These are phyloP conservation scores for Rosa persica DNA, from an alignment of 306 rosid species.

Conservation along the genomic window DNA sequence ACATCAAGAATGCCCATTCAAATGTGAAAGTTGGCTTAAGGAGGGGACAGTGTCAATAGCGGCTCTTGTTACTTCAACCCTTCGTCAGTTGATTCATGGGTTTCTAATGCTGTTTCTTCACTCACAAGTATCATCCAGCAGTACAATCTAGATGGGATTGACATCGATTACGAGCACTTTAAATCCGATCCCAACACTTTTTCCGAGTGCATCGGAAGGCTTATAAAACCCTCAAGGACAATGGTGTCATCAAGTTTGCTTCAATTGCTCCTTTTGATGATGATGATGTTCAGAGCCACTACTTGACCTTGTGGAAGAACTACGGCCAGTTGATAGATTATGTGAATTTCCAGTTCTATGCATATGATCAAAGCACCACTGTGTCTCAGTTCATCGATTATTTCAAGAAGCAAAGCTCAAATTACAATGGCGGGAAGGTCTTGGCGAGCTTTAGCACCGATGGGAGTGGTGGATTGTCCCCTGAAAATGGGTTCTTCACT, in stretches of 20 bases:
- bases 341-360: slow-evolving; percentile 87
- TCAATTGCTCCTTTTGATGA: slow-evolving; percentile 78
- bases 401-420: too few relatives aligned
- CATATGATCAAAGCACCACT: slow-evolving; percentile 59
- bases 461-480: too few relatives aligned
- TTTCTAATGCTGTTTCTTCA: too few relatives aligned
- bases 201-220: too few relatives aligned
- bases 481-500: slow-evolving; percentile 52
- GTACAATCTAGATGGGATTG: too few relatives aligned
- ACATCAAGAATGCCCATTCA: slow-evolving; percentile 46
- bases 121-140: too few relatives aligned
- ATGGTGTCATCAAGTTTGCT: slow-evolving; percentile 55
- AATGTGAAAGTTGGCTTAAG: slow-evolving; percentile 77
- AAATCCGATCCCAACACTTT: too few relatives aligned
- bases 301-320: slow-evolving; percentile 64
- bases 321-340: slow-evolving; percentile 62
- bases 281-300: slow-evolving; percentile 62
- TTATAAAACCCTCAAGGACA: too few relatives aligned
- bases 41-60: slow-evolving; percentile 49
- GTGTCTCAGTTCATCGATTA: slow-evolving; percentile 54
- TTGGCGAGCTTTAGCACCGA: too few relatives aligned
- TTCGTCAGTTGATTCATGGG: slow-evolving; percentile 56
- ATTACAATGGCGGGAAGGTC: too few relatives aligned
- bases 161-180: too few relatives aligned
- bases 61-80: slow-evolving; percentile 49